Base-by-base conservation (phyloP, 306 rosid species). In the Cucurbita pepo region DNA sequence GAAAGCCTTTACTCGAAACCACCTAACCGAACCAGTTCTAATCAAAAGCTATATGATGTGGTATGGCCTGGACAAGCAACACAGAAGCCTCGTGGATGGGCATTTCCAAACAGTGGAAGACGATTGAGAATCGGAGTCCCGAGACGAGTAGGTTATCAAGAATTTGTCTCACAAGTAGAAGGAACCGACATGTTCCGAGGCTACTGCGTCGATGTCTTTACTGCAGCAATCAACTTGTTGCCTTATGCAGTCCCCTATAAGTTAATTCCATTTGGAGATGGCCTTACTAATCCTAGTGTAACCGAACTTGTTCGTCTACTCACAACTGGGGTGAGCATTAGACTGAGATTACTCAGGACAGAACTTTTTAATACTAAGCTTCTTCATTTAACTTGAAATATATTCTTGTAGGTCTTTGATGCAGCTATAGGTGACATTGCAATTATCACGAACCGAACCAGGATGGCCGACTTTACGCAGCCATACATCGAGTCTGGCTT, bases 401-500 rank as follows among this genome's bases (percentile, higher is more conserved):
- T 77, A 15, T 82, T 78, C 41, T n/a, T 78, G 10, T 77, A 91
- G 99, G 85, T 74, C 22, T 91, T 53, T 82, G 99, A 95, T 72
- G 97, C 87, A 60, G 97, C 90, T 12, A 83, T 91, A 47, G 97
- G 99, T 48, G 97, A 91, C 85, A 84, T 95, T 78, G 86, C 99
- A 30, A 95, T 95, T 40, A 86, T 86, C 57, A 95, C 97, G 10
- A 70, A 83, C 63, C 81, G 99, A 81, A 95, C 97, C 62, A 89
- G 71, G 81, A 77, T 91, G 89, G 99, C 76, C 30, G 99, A 95
- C 83, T 95, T 95, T 81, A 89, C 97, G 37, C 97, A 95, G 81
- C 99, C 99, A 58, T 95, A 73, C 64, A 69, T 91, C 10, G 99
- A 91, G 83, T 91, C 99, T 59, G 99, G 99, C 63, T 83, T 95